Percentiles rank a stretch among this genome's conserved stretches.
Conservation (phyloP, 805 yeast genomes). For the Ogataea chonburiensis region DNA sequence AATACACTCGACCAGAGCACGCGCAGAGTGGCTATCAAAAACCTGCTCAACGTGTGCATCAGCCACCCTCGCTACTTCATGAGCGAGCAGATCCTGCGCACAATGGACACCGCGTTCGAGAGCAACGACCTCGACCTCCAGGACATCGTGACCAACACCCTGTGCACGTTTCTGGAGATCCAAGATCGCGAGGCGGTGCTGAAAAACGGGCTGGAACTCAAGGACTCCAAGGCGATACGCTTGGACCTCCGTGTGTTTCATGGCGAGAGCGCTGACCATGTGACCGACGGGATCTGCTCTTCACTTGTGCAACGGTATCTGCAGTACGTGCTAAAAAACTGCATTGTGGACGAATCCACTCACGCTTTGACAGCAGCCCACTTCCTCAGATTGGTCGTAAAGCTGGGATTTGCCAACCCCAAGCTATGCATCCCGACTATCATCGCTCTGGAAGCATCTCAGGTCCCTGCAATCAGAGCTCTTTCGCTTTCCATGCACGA, state of each 20-base stretch:
- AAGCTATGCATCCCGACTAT: conserved; percentile 65
- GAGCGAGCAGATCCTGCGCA: conserved; percentile 49
- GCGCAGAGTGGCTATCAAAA: conserved; percentile 53
- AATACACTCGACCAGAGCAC: conserved; percentile 31
- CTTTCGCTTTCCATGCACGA: conserved; percentile 54
- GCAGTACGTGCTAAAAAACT: conserved; percentile 44
- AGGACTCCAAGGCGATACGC: conserved; percentile 34
- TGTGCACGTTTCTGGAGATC: conserved; percentile 53
- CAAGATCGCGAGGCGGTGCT: conserved; percentile 51
- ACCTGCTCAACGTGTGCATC: conserved; percentile 57
- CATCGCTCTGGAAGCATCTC: conserved; percentile 65
- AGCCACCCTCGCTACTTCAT: conserved; percentile 66
- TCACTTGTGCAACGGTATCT: conserved; percentile 67
- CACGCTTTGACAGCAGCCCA: conserved; percentile 51
- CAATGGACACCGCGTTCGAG: conserved; percentile 51
- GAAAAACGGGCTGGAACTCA: conserved; percentile 40
- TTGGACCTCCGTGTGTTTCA: conserved; percentile 53
- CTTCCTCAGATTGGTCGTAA: conserved; percentile 54
- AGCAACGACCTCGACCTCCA: conserved; percentile 40
- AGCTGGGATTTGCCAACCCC: conserved; percentile 75
- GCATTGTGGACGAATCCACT: conserved; percentile 44
- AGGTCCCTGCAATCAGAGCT: conserved; percentile 39
- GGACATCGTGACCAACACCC: conserved; percentile 53
- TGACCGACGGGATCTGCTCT: conserved; percentile 71
- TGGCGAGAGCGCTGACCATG: conserved; percentile 48